A percentile compares a stretch with the other conserved stretches of the same genome.
Evolutionary conservation across 805 yeast genomes (phyloP).

Genomic region (Allodekkera sacchari): DNA sequence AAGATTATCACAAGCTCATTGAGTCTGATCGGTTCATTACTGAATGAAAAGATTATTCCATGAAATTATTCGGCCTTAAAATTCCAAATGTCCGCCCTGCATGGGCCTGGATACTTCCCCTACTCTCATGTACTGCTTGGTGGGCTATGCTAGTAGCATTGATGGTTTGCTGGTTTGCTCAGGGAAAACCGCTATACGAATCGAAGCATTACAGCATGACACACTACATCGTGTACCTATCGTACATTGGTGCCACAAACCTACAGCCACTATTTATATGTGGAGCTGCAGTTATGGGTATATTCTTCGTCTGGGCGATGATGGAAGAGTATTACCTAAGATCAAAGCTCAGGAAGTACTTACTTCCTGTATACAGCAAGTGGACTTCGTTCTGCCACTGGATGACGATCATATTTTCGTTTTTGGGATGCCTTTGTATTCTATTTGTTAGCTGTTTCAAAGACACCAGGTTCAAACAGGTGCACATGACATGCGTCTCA

Average conservation of each 20-base stretch:
- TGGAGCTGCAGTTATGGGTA: constrained; percentile 70
- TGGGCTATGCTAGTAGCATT: constrained; percentile 86
- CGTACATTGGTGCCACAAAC: constrained; percentile 84
- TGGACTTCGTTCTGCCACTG: constrained; percentile 15
- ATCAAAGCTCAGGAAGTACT: constrained; percentile 34
- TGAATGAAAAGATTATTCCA: no score
- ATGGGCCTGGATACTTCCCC: constrained; percentile 40
- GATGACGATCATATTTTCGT: constrained; percentile 16
- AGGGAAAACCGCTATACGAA: constrained; percentile 67
- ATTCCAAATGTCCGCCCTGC: constrained; percentile 20
- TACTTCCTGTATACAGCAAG: constrained; percentile 37
- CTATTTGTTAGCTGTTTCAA: constrained; percentile 68
- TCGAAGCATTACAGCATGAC: constrained; percentile 39
- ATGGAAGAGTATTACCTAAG: constrained; percentile 58
- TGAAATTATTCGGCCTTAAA: constrained; percentile 7
- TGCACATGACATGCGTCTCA: constrained; percentile 60
- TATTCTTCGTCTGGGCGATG: constrained; percentile 58
- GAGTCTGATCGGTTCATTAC: no score
- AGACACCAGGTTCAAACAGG: constrained; percentile 46
- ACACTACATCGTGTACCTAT: constrained; percentile 49
- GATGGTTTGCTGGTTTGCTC: constrained; percentile 68
- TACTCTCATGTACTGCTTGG: constrained; percentile 66
- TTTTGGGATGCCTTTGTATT: constrained; percentile 54
- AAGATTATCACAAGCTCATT: no score
- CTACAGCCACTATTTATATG: constrained; percentile 78